Conservation (phyloP, 2,329 filamentous ascomycete species). For the Fusarium sororula region DNA sequence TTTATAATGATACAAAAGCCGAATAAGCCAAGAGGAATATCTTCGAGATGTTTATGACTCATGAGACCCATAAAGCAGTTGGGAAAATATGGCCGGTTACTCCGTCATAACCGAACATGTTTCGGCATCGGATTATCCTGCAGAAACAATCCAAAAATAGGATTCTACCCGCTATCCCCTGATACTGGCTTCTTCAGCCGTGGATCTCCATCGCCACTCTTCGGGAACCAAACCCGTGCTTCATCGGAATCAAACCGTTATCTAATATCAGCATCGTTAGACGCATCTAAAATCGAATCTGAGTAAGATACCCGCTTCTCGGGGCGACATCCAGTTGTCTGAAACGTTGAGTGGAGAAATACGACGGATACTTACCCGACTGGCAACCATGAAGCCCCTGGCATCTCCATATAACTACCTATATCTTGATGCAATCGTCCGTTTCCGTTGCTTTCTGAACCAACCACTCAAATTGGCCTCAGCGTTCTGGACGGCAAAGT, state of each 20-base stretch:
- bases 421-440: no score
- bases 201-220: no score
- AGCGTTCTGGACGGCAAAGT: fast-evolving
- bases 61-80: no score
- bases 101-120: background rate
- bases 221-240: background rate
- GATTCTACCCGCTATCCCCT: no score
- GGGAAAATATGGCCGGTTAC: no score
- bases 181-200: background rate
- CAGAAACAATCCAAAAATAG: background rate
- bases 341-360: background rate
- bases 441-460: no score
- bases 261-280: no score
- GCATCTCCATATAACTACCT: background rate
- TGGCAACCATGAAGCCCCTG: background rate
- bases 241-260: fast-evolving
- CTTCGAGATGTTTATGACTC: no score
- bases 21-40: no score
- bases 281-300: fast-evolving
- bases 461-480: no score
- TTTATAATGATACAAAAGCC: fast-evolving
- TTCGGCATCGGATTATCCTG: background rate
- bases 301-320: fast-evolving
- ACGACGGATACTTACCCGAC: background rate
- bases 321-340: background rate